Evolutionary conservation across 495 filamentous ascomycete species (phyloP).

Genomic region (Glutinoglossum americanum): DNA sequence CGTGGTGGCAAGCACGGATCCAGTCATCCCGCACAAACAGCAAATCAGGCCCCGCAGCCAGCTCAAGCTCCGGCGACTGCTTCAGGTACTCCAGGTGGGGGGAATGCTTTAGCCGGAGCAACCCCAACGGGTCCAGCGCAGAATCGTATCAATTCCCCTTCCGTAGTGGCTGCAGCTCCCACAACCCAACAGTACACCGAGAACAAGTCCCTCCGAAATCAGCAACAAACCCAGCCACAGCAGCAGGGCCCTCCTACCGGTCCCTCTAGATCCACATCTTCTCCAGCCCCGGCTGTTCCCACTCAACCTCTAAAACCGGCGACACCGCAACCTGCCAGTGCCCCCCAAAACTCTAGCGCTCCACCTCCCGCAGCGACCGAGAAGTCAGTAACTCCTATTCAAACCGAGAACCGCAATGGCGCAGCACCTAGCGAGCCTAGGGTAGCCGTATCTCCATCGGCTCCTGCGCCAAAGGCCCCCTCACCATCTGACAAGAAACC

Average conservation of each 20-base stretch:
- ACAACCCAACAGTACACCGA: not conserved
- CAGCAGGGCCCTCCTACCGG: constrained; percentile 12
- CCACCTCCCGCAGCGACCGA: constrained; percentile 15
- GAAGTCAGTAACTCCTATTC: constrained; percentile 18
- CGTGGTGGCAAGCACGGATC: constrained; percentile 37
- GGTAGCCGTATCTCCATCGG: not conserved
- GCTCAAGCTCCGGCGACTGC: constrained; percentile 11
- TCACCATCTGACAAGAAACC: constrained; percentile 18
- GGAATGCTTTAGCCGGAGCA: not conserved
- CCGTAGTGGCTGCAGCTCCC: not conserved
- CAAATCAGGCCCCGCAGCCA: constrained; percentile 8
- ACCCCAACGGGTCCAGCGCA: not conserved
- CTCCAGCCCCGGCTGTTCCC: constrained; percentile 28
- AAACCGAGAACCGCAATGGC: constrained; percentile 1
- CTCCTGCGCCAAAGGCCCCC: not conserved
- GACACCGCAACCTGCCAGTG: constrained; percentile 25
- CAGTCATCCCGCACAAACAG: not conserved
- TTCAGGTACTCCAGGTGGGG: not conserved
- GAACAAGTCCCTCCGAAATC: not conserved
- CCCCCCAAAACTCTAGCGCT: not conserved
- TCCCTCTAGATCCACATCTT: constrained; percentile 20
- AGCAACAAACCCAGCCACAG: constrained; percentile 11
- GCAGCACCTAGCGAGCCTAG: constrained; percentile 4
- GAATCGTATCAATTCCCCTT: not conserved
- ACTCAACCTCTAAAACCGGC: constrained; percentile 24